Conservation (phyloP, 2,329 filamentous ascomycete species). For the Diaporthe ilicicola region DNA sequence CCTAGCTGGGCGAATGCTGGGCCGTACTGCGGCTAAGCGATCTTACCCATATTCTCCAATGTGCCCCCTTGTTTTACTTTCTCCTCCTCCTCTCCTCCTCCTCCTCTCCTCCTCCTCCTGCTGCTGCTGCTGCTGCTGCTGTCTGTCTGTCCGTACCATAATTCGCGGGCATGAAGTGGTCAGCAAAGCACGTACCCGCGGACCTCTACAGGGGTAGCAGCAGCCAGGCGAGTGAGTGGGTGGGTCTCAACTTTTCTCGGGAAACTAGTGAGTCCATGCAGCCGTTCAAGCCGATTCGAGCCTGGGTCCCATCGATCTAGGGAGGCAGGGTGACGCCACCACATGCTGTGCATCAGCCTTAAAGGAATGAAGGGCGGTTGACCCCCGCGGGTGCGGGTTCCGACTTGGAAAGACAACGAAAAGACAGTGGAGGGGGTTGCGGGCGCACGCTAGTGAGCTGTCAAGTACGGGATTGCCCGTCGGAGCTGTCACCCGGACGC, state of each 20-base stretch:
- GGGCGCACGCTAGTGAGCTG: background rate
- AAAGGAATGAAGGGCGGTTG: background rate
- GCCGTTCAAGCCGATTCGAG: background rate
- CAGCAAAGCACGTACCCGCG: background rate
- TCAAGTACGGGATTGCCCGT: background rate
- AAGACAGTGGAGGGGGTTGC: background rate
- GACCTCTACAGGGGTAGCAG: background rate
- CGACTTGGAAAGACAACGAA: no score
- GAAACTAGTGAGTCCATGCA: conserved; percentile 3
- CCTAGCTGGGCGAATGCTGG: background rate
- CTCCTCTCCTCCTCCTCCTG: background rate
- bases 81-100: background rate
- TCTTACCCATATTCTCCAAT: background rate
- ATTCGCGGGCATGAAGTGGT: background rate
- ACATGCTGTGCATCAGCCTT: background rate
- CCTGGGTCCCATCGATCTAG: background rate
- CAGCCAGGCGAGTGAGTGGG: background rate
- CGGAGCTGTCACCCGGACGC: background rate
- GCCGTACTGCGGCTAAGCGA: background rate
- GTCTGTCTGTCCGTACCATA: background rate
- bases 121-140: no score
- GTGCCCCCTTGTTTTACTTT: background rate
- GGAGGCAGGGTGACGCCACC: background rate
- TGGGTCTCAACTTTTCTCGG: background rate
- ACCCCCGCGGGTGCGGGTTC: background rate